Evolutionary conservation across 2,329 filamentous ascomycete genomes (phyloP).

Genomic region (Coleophoma crateriformis): DNA sequence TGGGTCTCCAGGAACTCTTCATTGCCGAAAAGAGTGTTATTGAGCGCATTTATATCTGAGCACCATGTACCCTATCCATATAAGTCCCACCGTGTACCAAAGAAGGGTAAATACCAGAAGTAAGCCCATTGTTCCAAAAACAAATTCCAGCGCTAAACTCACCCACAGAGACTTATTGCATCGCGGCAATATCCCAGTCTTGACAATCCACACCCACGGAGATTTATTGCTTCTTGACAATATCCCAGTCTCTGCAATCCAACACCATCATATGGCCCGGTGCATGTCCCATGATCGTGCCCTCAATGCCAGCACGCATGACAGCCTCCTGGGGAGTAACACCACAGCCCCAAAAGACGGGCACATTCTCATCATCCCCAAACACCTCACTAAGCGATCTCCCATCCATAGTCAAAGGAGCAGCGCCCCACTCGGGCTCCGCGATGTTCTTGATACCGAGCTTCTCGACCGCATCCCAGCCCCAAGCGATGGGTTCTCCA

Average conservation of each 20-base stretch:
- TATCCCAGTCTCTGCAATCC: conserved; percentile 31
- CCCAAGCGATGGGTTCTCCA: conserved; percentile 61
- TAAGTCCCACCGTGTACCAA: too few species aligned
- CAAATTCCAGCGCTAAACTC: too few species aligned
- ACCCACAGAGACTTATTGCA: neutral
- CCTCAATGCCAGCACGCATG: conserved; percentile 46
- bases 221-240: conserved; percentile 2
- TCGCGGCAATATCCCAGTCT: conserved; percentile 12
- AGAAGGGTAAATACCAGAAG: too few species aligned
- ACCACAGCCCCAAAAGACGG: conserved; percentile 60
- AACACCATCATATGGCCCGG: conserved; percentile 58
- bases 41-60: too few species aligned
- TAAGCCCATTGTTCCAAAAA: too few species aligned
- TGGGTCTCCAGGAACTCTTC: too few species aligned
- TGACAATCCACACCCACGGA: conserved; percentile 28
- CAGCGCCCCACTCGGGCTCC: conserved; percentile 51
- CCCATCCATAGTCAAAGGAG: conserved; percentile 32
- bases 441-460: conserved; percentile 51
- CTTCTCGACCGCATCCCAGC: conserved; percentile 47
- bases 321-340: conserved; percentile 63
- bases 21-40: too few species aligned
- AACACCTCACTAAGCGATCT: conserved; percentile 25
- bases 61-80: too few species aligned
- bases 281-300: conserved; percentile 54
- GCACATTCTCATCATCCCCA: conserved; percentile 38